Percentiles rank a stretch among this genome's conserved stretches.
These are phyloP conservation scores for Picea mariana DNA, from an alignment of 83 land plant genomes.

Conservation along the genomic window DNA sequence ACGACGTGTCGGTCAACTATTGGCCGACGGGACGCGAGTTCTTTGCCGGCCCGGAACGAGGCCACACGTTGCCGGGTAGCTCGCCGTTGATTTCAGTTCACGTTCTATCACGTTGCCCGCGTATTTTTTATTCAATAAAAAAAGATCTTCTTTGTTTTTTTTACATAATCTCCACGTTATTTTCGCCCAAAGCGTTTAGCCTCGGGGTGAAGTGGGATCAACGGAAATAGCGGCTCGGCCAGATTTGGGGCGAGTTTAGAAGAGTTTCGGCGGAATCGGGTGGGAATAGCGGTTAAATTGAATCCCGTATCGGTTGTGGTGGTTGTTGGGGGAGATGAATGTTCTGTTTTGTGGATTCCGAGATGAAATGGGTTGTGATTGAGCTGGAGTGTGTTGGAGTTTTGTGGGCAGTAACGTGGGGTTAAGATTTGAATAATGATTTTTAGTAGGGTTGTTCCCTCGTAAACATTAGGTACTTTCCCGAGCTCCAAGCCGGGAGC, in stretches of 20 bases:
- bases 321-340: background rate
- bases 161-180: background rate
- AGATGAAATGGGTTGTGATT: background rate
- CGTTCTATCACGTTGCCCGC: background rate
- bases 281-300: background rate
- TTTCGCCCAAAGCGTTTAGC: too few species aligned
- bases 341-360: background rate
- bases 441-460: background rate
- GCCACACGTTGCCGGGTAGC: background rate
- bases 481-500: background rate
- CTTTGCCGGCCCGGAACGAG: background rate
- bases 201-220: background rate
- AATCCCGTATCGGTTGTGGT: background rate
- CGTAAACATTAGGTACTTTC: background rate
- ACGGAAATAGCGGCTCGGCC: background rate
- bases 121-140: background rate
- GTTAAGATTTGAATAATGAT: background rate
- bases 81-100: slow-evolving; percentile 2
- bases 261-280: background rate
- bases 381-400: slow-evolving; percentile 4
- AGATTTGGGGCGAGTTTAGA: background rate
- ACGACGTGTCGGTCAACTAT: background rate
- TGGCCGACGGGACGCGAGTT: background rate
- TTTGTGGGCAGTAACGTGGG: background rate
- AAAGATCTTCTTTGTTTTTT: background rate